phyloP scores from a whole-genome alignment of 805 yeast genomes.

The Teunomyces tritomae region DNA sequence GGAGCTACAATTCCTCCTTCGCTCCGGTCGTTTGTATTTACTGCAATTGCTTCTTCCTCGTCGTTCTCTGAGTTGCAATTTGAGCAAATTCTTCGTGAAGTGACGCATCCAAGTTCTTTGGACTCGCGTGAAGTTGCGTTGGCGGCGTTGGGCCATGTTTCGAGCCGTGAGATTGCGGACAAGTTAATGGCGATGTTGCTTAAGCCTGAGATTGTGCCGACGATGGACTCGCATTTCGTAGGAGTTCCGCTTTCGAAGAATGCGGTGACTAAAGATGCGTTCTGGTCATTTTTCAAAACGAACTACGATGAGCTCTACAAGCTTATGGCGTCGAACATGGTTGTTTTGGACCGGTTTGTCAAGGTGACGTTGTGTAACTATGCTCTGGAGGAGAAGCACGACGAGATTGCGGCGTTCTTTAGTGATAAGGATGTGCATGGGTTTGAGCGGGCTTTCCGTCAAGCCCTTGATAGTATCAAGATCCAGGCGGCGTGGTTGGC shows the following conservation, averaged over 20 bases:
- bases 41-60: constrained; percentile 40
- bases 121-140: constrained; percentile 61
- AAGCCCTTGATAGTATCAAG: constrained; percentile 54
- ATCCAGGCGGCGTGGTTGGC: constrained; percentile 51
- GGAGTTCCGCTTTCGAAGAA: constrained; percentile 48
- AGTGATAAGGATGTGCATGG: constrained; percentile 47
- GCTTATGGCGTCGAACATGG: constrained; percentile 48
- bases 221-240: constrained; percentile 59
- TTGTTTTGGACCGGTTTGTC: constrained; percentile 48
- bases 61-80: constrained; percentile 31
- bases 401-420: constrained; percentile 45
- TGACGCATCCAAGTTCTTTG: constrained; percentile 48
- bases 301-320: constrained; percentile 46
- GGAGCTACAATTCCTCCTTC: constrained; percentile 40
- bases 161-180: constrained; percentile 34
- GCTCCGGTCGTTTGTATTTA: constrained; percentile 41
- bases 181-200: constrained; percentile 39
- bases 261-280: constrained; percentile 36
- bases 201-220: constrained; percentile 45
- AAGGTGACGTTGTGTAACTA: constrained; percentile 38
- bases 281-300: constrained; percentile 50
- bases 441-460: constrained; percentile 56
- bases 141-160: constrained; percentile 50
- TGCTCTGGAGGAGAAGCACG: constrained; percentile 32
- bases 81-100: constrained; percentile 45